Percentiles rank a stretch among this genome's conserved stretches.
phyloP scores from a whole-genome alignment of 768 basidiomycete species.

The Leccinum longicurvipes region DNA sequence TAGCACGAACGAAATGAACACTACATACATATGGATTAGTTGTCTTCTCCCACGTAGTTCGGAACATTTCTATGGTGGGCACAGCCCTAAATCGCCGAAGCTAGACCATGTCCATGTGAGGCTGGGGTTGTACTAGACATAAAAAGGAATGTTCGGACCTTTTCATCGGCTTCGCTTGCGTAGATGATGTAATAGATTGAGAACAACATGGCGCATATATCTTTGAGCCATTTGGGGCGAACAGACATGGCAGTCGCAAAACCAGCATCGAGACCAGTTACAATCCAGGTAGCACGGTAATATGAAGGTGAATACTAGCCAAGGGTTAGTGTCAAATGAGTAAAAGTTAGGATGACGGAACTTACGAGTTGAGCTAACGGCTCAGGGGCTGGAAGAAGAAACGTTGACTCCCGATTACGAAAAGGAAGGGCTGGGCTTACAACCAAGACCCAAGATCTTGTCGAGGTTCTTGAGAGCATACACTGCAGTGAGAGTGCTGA shows the following conservation, averaged over 20 bases:
- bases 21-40: slow-evolving; percentile 89
- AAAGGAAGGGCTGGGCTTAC: slow-evolving; percentile 36
- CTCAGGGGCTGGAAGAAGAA: slow-evolving; percentile 68
- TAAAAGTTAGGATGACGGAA: slow-evolving; percentile 8
- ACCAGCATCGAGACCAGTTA: slow-evolving; percentile 92
- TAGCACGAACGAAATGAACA: slow-evolving; percentile 22
- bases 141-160: slow-evolving; percentile 50
- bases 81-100: slow-evolving; percentile 88
- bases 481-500: slow-evolving; percentile 78
- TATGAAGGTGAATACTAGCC: slow-evolving; percentile 85
- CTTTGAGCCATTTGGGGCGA: slow-evolving; percentile 85
- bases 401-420: not conserved
- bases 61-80: slow-evolving; percentile 94
- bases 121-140: not conserved
- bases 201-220: slow-evolving; percentile 82
- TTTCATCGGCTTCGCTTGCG: slow-evolving; percentile 94
- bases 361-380: slow-evolving; percentile 84
- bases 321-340: slow-evolving; percentile 3
- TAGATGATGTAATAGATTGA: slow-evolving; percentile 84
- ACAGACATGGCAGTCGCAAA: slow-evolving; percentile 96
- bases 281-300: slow-evolving; percentile 95
- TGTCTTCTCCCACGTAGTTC: slow-evolving; percentile 96
- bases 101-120: slow-evolving; percentile 38
- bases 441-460: slow-evolving; percentile 75
- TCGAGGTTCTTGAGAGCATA: slow-evolving; percentile 86